These are phyloP conservation scores for Porphyrellus cyaneotinctus DNA, from an alignment of 768 basidiomycete species.

Conservation along the genomic window DNA sequence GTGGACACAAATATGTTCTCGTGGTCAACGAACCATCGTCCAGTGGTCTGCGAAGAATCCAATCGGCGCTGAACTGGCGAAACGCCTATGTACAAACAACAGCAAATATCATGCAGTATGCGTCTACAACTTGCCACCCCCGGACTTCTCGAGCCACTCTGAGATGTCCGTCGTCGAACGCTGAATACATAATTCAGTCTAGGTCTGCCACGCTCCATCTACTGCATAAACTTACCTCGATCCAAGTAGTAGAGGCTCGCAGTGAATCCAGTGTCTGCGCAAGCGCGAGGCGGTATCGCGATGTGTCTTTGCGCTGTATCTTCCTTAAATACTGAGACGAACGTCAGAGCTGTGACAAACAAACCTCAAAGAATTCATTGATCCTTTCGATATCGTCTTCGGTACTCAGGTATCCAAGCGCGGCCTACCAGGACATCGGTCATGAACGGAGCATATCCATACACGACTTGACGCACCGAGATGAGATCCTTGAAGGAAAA, in stretches of 20 bases:
- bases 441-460: neutral
- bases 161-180: constrained; percentile 56
- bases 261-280: constrained; percentile 69
- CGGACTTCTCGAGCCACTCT: constrained; percentile 43
- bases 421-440: constrained; percentile 26
- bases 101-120: neutral
- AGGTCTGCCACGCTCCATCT: neutral
- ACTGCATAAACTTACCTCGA: constrained; percentile 46
- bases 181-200: constrained; percentile 28
- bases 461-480: constrained; percentile 36
- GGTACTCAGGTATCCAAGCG: constrained; percentile 52
- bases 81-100: constrained; percentile 1
- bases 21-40: constrained; percentile 16
- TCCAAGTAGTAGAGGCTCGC: constrained; percentile 53
- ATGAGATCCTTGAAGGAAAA: constrained; percentile 53
- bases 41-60: neutral
- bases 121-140: neutral
- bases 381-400: constrained; percentile 61
- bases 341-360: constrained; percentile 3
- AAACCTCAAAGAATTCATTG: constrained; percentile 73
- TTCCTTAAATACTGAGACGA: neutral
- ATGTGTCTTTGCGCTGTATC: constrained; percentile 57
- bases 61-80: neutral
- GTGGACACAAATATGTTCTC: neutral
- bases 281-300: constrained; percentile 61